These are phyloP conservation scores for Punica granatum DNA, from an alignment of 345 rosid genomes.

Conservation along the genomic window DNA sequence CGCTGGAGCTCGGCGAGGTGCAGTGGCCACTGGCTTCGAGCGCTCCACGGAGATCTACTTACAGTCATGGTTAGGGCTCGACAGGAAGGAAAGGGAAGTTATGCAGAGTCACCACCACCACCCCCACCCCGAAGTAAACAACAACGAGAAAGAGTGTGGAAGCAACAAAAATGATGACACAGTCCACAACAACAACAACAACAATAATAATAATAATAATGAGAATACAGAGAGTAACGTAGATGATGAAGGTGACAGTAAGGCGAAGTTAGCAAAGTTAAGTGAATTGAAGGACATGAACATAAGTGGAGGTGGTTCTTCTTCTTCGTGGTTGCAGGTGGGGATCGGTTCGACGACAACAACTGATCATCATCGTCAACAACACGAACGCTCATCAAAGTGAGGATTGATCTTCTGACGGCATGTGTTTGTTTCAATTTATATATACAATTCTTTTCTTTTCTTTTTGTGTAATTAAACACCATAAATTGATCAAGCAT, in stretches of 20 bases:
- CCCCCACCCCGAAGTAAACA: background rate
- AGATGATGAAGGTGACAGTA: slow-evolving; percentile 62
- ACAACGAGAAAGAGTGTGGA: background rate
- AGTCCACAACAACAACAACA: slow-evolving; percentile 4
- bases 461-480: no score
- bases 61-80: slow-evolving; percentile 35
- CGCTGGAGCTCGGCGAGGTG: slow-evolving; percentile 4
- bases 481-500: no score
- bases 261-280: slow-evolving; percentile 50
- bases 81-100: slow-evolving; percentile 20
- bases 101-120: background rate
- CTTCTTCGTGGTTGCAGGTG: slow-evolving; percentile 77
- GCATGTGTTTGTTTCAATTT: background rate
- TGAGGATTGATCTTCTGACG: background rate
- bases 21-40: slow-evolving; percentile 9
- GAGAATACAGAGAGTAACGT: slow-evolving; percentile 11
- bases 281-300: slow-evolving; percentile 53
- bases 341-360: slow-evolving; percentile 53
- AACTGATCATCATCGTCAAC: background rate
- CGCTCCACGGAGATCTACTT: slow-evolving; percentile 35
- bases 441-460: background rate
- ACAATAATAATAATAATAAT: slow-evolving; percentile 15
- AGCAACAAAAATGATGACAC: slow-evolving; percentile 2
- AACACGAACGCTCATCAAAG: background rate
- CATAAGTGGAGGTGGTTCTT: slow-evolving; percentile 23